Evolutionary conservation across 805 yeast genomes (phyloP).

Genomic region (Monosporozyma aerobia): DNA sequence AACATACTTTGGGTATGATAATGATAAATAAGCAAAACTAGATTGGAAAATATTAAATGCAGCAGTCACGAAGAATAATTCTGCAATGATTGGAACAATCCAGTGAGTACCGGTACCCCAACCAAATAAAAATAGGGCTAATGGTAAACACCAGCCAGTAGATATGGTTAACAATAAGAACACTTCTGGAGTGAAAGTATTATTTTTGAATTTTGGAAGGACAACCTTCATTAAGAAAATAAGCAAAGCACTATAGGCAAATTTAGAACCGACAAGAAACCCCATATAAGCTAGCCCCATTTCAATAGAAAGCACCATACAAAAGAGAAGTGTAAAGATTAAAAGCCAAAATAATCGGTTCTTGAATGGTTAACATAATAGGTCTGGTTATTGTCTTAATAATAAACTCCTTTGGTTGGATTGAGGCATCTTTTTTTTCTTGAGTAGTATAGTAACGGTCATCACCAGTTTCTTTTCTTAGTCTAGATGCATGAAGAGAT

Average conservation of each 20-base stretch:
- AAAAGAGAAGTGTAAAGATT: slow-evolving; percentile 42
- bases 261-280: slow-evolving; percentile 34
- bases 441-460: slow-evolving; percentile 34
- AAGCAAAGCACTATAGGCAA: slow-evolving; percentile 30
- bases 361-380: slow-evolving; percentile 36
- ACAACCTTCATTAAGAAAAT: slow-evolving; percentile 20
- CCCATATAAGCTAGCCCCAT: slow-evolving; percentile 41
- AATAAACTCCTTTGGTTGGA: slow-evolving; percentile 14
- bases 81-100: slow-evolving; percentile 41
- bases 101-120: slow-evolving; percentile 45
- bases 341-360: slow-evolving; percentile 47
- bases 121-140: slow-evolving; percentile 39
- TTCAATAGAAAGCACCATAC: slow-evolving; percentile 43
- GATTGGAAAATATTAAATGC: slow-evolving; percentile 43
- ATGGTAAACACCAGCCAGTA: slow-evolving; percentile 36
- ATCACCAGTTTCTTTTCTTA: slow-evolving; percentile 43
- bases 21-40: slow-evolving; percentile 40
- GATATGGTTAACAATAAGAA: slow-evolving; percentile 33
- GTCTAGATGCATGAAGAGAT: slow-evolving; percentile 35
- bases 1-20: slow-evolving; percentile 38
- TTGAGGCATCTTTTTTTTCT: slow-evolving; percentile 27
- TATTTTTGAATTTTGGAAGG: slow-evolving; percentile 19
- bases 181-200: slow-evolving; percentile 33
- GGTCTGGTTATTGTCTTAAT: slow-evolving; percentile 39
- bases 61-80: slow-evolving; percentile 32